Base-by-base conservation (phyloP, 192 early-diverging fungal species). In the Podila clonocystis region DNA sequence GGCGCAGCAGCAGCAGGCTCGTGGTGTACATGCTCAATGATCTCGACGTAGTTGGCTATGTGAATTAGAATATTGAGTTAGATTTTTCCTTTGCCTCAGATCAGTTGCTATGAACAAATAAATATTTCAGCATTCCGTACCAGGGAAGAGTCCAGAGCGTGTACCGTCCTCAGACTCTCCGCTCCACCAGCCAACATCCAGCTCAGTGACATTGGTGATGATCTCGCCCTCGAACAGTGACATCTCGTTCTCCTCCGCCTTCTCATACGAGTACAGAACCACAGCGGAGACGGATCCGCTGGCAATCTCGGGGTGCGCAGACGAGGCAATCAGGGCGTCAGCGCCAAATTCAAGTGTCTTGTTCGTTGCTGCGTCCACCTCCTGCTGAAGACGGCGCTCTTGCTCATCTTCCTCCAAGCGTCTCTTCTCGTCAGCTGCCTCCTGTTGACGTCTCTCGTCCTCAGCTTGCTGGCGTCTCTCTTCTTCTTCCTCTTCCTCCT, bases 161-260 rank as follows among this genome's bases (percentile, higher is more conserved):
- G 84, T 73, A 13, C 94, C 94, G 74, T 93, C 90, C 63, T 92
- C 85, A 65, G 91, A 93, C 31, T 87, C 86, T 63, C 95, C 97
- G 50, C 91, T 88, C 97, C 96, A 97, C 97, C 97, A 98, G 48
- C 94, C 96, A 45, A 95, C 93, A 80, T 95, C 95, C 57, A 95
- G 58, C 84, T 95, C 89, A 20, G 92, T 91, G 50, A 98, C 92
- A 28, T 90, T 87, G 19, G 74, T 86, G 58, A 98, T 92, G 15
- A 92, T 83, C 57, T 97, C 96, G 20, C 93, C 95, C 72, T 98
- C 96, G 0, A 75, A 72, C 67, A 98, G 88, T 2, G 85, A 65
- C 65, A 98, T 93, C 87, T 98, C 97, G 74, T 97, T 96, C 8
- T 88, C 89, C 36, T 94, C 96, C 26, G 85, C 87, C 70, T 91